Evolutionary conservation across 345 rosid genomes (phyloP), one percentile per base, ranked within the genome.

Genomic region (Excoecaria cochinchinensis): DNA sequence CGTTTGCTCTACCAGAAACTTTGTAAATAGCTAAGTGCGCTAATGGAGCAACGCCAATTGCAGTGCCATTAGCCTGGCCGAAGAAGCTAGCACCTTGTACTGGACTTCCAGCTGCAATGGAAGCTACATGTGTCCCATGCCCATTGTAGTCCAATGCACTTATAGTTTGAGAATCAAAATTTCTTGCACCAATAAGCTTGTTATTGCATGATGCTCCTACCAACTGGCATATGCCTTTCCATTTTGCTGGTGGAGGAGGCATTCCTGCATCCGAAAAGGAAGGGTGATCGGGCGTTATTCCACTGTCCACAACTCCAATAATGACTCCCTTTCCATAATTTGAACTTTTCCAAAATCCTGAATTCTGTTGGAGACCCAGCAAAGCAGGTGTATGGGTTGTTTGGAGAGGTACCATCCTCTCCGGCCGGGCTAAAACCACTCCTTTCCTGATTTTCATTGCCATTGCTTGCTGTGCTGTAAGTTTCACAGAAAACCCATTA

Each of bases 21-120:
- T 88, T 88, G 79, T 89, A 89, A 69, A 90, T 50, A 36, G 94
- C 92, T 52, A 91, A 0, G 73, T 86, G 88, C 17, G 90, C 93
- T 7, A 21, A 62, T 0, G 97, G 86, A 12, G 77, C 77, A 62
- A 65, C 64, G 21, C 77, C 77, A 36, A 7, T 62, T 52, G 93
- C 93, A 64, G 89, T 88, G 38, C 93, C 93, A 82, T 86, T 79
- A 3, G 88, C 90, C 16, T 79, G 74, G 39, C 94, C 92, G 5
- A 74, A 21, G 8, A 31, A 51, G 4, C 53, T 40, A 63, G 77
- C 70, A 38, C 40, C 50, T 21, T 75, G 78, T 24, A 87, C 91
- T 58, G 84, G 85, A 76, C 71, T 73, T n/a, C 92, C 93, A 0
- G 80, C 93, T 2, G 93, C 91, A 2, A 84, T 50, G 50, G 82